Base-by-base conservation (phyloP, 805 yeast species). In the Kuraishia ogatae region DNA sequence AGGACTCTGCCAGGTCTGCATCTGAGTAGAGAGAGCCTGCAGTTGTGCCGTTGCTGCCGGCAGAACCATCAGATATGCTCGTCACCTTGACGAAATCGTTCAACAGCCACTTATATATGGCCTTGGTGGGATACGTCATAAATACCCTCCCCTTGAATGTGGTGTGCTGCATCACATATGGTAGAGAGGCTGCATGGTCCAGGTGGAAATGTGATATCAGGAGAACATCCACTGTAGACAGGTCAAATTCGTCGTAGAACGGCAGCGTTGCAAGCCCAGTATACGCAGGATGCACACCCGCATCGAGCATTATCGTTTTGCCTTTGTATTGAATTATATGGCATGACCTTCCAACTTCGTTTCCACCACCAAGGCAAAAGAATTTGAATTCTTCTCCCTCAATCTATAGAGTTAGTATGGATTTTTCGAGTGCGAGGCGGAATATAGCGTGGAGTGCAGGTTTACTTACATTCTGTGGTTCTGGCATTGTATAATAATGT, bases 61-160 rank as follows among this genome's bases (percentile, higher is more conserved):
- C 74, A 2, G 78, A 75, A 50, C 81, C 82, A 15, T 70, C 69
- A 48, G 75, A 78, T 49, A 81, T 77, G 26, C 81, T 77, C 15
- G 97, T 89, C 26, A 94, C 98, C 63, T 93, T 79, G 19, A 94
- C 97, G 64, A 92, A 94, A 76, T 94, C 99, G 58, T 91, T 85
- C 56, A 94, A 71, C 50, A 94, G 78, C 98, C 99, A 94, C 60
- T 97, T 81, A 69, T 92, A 94, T 56, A 94, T 94, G 47, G 99
- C 98, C 73, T 94, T 94, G 0, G 99, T 94, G 5, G 99, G 98
- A 70, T 94, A 97, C 29, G 99, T 94, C 99, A 94, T 94, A 68
- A 93, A 93, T 4, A 94, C 99, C 52, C 97, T 80, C 2, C 99
- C 99, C 64, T 83, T 85, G 75, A 94, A 94, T 60, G 80, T 87